Evolutionary conservation across 345 rosid genomes (phyloP).

Genomic region (Cardamine chenopodiifolia): DNA sequence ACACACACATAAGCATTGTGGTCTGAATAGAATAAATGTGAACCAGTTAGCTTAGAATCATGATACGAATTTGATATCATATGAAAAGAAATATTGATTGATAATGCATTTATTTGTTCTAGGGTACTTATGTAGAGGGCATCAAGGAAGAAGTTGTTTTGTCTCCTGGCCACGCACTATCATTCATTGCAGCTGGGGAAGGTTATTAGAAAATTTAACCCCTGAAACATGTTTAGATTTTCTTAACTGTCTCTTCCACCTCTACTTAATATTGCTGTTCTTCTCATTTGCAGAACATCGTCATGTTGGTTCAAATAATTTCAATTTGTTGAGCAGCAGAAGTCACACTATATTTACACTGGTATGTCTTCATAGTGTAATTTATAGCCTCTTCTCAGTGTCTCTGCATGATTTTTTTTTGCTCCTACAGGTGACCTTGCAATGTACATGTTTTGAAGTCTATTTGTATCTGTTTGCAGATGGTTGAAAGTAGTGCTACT

Average conservation of each 20-base stretch:
- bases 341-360: conserved; percentile 98
- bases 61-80: not conserved
- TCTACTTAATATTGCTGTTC: conserved; percentile 20
- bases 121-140: conserved; percentile 99
- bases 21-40: not conserved
- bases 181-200: conserved; percentile 99
- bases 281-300: conserved; percentile 82
- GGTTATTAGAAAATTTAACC: conserved; percentile 50
- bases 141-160: conserved; percentile 98
- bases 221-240: conserved; percentile 3
- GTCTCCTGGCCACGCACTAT: conserved; percentile 98
- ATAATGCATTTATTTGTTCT: conserved; percentile 23
- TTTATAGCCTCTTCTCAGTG: conserved; percentile 8
- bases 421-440: conserved; percentile 15
- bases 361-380: conserved; percentile 51
- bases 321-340: conserved; percentile 94
- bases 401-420: conserved; percentile 8
- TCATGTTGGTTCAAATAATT: conserved; percentile 99
- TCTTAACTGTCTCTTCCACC: conserved; percentile 9
- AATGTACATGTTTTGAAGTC: conserved; percentile 15
- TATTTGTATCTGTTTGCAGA: conserved; percentile 53
- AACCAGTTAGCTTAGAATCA: not conserved
- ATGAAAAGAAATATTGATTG: not conserved
- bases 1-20: not conserved
- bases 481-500: conserved; percentile 93